Base-by-base conservation (phyloP, 169 alveolate genomes). In the Toxoplasma gondii region DNA sequence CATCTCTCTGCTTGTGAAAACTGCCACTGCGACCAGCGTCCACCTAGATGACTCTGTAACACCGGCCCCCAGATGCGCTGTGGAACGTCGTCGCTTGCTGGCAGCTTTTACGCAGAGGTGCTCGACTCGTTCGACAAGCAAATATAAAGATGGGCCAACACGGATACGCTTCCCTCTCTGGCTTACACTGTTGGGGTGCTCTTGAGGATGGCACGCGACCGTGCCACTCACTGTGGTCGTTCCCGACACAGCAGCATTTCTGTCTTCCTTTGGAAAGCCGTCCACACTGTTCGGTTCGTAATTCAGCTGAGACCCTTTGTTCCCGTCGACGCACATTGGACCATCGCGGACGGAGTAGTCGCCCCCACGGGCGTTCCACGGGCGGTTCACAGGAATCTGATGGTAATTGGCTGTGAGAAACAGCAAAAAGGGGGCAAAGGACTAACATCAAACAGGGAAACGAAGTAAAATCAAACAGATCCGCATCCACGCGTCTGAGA, bases 341-440 rank as follows among this genome's bases (percentile, higher is more conserved):
- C 98, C 98, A 88, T 97, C 98, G 93, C 98, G 96, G 74, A 95
- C 94, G 93, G 96, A 90, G 94, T 95, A 94, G 53, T 91, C 91
- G 17, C 96, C 96, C 95, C 97, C 94, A 9, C 98, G 97, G 94
- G 95, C 92, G 94, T 91, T 43, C 84, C 93, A 94, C 88, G 98
- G 97, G 88, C 98, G 96, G 95, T 97, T 97, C 49, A 97, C 95
- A 39, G 98, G 98, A 92, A 97, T 92, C 94, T 96, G 80, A 34
- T 96, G 96, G 96, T 93, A 97, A 95, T 97, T 97, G 58, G 97
- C 95, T 44, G 58, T 10, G 58, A 7, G 44, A 12, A 43, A 45
- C 7, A 41, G 82, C 34, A 31, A 45, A 34, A 82, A n/a, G 12
- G 22, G 36, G 64, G 41, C 17, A 38, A 82, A 39, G 5, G 67